These are phyloP conservation scores for Stemphylium vesicarium DNA, from an alignment of 2,329 filamentous ascomycete genomes.

Conservation along the genomic window DNA sequence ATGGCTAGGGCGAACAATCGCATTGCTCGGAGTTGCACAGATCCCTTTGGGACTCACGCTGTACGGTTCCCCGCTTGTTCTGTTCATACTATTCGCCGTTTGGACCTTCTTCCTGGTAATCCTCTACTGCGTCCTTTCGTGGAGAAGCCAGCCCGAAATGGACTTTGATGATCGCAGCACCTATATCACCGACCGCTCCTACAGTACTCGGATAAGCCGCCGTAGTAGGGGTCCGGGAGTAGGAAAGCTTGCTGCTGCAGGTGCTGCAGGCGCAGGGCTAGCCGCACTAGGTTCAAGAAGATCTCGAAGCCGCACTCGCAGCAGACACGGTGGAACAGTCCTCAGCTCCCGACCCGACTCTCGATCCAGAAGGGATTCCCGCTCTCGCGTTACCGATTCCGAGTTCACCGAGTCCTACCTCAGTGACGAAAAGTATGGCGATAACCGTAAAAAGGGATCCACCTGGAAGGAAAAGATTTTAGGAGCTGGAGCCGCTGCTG, in stretches of 20 bases:
- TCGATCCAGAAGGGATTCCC: conserved; percentile 38
- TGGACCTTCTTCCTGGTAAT: conserved; percentile 76
- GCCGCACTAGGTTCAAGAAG: conserved; percentile 56
- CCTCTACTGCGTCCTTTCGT: conserved; percentile 80
- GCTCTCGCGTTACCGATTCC: conserved; percentile 31
- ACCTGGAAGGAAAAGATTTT: conserved; percentile 56
- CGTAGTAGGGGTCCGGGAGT: conserved; percentile 46
- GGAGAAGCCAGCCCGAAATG: conserved; percentile 65
- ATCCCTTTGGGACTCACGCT: conserved; percentile 87
- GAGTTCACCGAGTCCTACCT: conserved; percentile 44
- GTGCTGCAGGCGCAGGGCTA: conserved; percentile 64
- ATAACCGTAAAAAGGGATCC: conserved; percentile 34
- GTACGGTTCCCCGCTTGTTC: conserved; percentile 84
- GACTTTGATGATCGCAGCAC: conserved; percentile 64
- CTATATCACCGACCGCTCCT: conserved; percentile 62
- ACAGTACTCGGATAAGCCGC: conserved; percentile 46
- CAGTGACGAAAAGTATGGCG: conserved; percentile 53
- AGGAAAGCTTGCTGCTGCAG: conserved; percentile 60
- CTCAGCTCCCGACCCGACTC: conserved; percentile 46
- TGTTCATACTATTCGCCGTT: conserved; percentile 86
- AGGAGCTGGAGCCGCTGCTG: conserved; percentile 52
- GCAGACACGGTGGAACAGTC: conserved; percentile 33
- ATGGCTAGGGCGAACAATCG: conserved; percentile 81
- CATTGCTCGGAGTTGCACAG: conserved; percentile 83
- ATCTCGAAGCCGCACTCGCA: conserved; percentile 50